These are phyloP conservation scores for Saposhnikovia divaricata DNA, from an alignment of 129 eudicot species.

Conservation along the genomic window DNA sequence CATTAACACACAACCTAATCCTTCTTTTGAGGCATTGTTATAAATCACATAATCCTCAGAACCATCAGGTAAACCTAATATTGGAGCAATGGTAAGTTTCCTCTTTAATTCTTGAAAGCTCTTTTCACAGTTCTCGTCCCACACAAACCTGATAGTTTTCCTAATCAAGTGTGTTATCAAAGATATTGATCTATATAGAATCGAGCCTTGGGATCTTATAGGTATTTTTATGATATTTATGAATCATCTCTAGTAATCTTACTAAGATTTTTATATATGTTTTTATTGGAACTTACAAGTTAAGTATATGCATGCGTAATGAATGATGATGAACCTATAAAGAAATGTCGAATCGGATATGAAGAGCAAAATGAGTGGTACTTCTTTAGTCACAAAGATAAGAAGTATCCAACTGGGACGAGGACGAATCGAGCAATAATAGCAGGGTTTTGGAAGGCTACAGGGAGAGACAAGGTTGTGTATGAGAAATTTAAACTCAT, in stretches of 20 bases:
- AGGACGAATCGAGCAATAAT: conserved; percentile 85
- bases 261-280: conserved; percentile 8
- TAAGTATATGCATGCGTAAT: too few species aligned
- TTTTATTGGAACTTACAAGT: neutral
- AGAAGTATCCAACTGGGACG: conserved; percentile 86
- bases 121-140: too few species aligned
- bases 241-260: neutral
- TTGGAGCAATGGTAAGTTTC: too few species aligned
- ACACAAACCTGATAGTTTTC: too few species aligned
- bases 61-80: too few species aligned
- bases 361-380: conserved; percentile 90
- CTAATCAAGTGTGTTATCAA: conserved; percentile 30
- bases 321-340: conserved; percentile 22
- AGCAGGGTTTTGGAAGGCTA: conserved; percentile 97
- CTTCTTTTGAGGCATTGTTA: too few species aligned
- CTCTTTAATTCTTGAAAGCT: too few species aligned
- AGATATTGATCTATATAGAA: conserved; percentile 74
- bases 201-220: conserved; percentile 58
- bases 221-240: neutral
- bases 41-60: too few species aligned
- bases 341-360: conserved; percentile 72
- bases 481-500: conserved; percentile 58
- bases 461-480: conserved; percentile 88
- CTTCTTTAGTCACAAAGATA: conserved; percentile 87
- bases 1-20: too few species aligned